These are phyloP conservation scores for Leccinum variicolor DNA, from an alignment of 768 basidiomycete species.

Conservation along the genomic window DNA sequence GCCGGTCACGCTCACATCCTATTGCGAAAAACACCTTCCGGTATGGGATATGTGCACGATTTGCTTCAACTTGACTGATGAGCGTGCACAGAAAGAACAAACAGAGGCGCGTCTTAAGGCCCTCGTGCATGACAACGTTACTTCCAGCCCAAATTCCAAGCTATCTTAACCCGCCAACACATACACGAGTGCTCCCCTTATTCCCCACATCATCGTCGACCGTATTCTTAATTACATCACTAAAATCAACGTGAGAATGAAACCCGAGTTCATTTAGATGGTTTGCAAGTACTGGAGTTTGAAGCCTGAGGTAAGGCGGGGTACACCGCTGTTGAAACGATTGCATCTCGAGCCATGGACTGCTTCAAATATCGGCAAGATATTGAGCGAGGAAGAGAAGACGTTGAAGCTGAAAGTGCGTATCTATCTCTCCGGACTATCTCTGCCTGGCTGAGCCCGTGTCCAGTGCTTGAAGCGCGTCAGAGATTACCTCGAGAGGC, in stretches of 20 bases:
- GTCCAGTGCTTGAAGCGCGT: constrained; percentile 56
- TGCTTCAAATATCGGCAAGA: constrained; percentile 57
- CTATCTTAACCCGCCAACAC: constrained; percentile 81
- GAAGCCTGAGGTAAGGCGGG: constrained; percentile 89
- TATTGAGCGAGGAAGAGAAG: constrained; percentile 81
- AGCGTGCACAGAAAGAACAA: constrained; percentile 56
- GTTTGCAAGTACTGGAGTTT: constrained; percentile 96
- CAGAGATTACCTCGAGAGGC: constrained; percentile 70
- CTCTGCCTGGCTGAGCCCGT: not conserved
- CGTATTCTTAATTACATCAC: constrained; percentile 72
- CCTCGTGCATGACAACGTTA: constrained; percentile 44
- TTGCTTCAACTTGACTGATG: not conserved
- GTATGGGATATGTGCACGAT: constrained; percentile 41
- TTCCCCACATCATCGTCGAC: constrained; percentile 81
- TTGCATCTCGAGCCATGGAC: constrained; percentile 98
- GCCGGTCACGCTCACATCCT: constrained; percentile 69
- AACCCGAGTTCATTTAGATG: constrained; percentile 67
- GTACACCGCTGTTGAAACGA: constrained; percentile 90
- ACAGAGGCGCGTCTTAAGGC: constrained; percentile 57
- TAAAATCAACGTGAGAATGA: constrained; percentile 70
- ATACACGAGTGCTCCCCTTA: constrained; percentile 88
- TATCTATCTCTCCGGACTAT: not conserved
- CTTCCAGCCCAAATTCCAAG: constrained; percentile 39
- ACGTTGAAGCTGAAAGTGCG: constrained; percentile 76
- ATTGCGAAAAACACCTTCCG: constrained; percentile 88